A percentile compares a stretch with the other conserved stretches of the same genome.
Conservation (phyloP, 305 asterid species). For the Fraxinus albicans region DNA sequence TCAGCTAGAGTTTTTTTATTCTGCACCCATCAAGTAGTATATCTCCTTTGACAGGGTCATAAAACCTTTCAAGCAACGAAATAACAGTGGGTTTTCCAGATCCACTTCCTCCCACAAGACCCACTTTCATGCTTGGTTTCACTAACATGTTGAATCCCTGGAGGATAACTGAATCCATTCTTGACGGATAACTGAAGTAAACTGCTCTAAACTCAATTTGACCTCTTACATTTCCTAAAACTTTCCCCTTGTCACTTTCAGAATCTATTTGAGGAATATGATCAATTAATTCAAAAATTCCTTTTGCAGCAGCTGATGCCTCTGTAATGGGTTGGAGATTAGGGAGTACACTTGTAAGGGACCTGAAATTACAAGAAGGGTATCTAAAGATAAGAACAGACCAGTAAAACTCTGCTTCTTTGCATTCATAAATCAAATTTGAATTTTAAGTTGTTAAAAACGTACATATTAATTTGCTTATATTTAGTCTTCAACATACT, state of each 20-base stretch:
- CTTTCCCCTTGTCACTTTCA: conserved; percentile 39
- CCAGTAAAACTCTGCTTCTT: background rate
- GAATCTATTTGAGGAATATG: conserved; percentile 47
- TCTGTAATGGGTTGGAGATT: conserved; percentile 48
- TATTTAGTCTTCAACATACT: background rate
- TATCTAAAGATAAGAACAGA: background rate
- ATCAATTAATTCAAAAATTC: conserved; percentile 50
- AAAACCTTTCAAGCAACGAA: conserved; percentile 61
- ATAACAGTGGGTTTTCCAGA: conserved; percentile 72
- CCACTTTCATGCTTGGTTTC: conserved; percentile 52
- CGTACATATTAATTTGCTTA: background rate
- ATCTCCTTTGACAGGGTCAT: conserved; percentile 62
- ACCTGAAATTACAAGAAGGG: conserved; percentile 26
- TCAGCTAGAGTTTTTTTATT: conserved; percentile 45
- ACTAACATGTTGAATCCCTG: conserved; percentile 43
- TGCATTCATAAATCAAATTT: background rate
- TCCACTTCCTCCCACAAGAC: conserved; percentile 73
- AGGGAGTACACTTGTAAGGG: conserved; percentile 40
- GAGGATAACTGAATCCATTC: conserved; percentile 50
- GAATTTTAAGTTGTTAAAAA: background rate
- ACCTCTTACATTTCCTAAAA: conserved; percentile 40
- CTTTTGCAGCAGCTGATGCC: conserved; percentile 50
- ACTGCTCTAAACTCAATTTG: conserved; percentile 61
- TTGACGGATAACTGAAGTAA: conserved; percentile 60
- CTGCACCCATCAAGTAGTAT: conserved; percentile 57